Evolutionary conservation across 2,329 filamentous ascomycete species (phyloP), one percentile per base, ranked within the genome.

Genomic region (Cryoendolithus antarcticus): DNA sequence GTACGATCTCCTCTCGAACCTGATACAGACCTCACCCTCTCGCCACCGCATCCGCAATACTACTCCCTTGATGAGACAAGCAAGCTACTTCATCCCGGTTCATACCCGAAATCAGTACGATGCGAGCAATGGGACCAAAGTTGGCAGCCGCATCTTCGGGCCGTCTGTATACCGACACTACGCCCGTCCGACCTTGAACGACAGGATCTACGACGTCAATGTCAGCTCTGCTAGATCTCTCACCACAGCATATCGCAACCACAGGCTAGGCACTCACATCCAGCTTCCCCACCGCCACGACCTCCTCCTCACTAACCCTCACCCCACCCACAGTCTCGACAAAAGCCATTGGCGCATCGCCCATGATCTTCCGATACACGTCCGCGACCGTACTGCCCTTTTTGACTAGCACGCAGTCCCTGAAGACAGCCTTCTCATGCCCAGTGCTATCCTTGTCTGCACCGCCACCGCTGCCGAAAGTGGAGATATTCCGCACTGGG

Each of bases 371-470:
- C 46, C 81, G 74, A 38, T 83, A 89, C 41, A 91, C 86, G 48
- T 96, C 89, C 2, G 78, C 85, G 1, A 98, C 89, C 0, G 89
- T 95, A 36, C 75, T 81, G 43, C 79, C 78, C 52, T 83, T 93
- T 61, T 88, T 91, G 10, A 98, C 86, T 38, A 98, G 64, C 12
- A 98, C 86, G 52, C 91, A 98, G 57, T 98, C 91, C 44, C 89
- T 70, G 58, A 98, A 96, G 0, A 88, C 86, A 43, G 80, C 82
- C 15, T 55, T 54, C 29, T 57, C 53, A 32, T 53, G 56, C 31
- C 60, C 58, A n/a, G 56, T 59, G 6, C 71, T 67, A 1, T 73
- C 71, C 15, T 67, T 65, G 9, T 70, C 66, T 9, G 84, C 85
- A 6, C 19, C 19, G 6, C 19, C 19, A 9, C 85, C 85, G 1